A percentile compares a stretch with the other conserved stretches of the same genome.
These are phyloP conservation scores for Microcyclosporella mali DNA, from an alignment of 2,329 filamentous ascomycete genomes.

Conservation along the genomic window DNA sequence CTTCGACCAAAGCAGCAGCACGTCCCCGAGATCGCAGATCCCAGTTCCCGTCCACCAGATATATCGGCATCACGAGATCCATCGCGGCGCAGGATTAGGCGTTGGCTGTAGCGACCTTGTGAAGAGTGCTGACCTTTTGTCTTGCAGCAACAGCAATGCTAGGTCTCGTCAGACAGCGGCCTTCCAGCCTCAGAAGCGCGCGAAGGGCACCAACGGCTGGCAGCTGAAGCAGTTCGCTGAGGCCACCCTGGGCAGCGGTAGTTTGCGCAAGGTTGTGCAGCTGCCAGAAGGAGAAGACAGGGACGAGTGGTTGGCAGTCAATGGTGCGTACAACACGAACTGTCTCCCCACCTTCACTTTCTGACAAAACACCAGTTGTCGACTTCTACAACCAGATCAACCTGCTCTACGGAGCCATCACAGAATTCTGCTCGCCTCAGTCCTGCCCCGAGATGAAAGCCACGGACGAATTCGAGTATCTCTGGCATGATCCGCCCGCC, in stretches of 20 bases:
- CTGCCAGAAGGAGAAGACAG: slow-evolving; percentile 94
- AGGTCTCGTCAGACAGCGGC: slow-evolving; percentile 72
- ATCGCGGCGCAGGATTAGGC: slow-evolving; percentile 15
- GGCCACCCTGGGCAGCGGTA: slow-evolving; percentile 89
- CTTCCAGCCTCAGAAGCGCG: slow-evolving; percentile 79
- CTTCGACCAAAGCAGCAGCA: slow-evolving; percentile 16
- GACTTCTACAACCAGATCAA: slow-evolving; percentile 99
- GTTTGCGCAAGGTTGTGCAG: slow-evolving; percentile 91
- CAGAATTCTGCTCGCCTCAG: slow-evolving; percentile 95
- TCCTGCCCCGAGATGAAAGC: slow-evolving; percentile 99
- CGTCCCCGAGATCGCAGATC: slow-evolving; percentile 10
- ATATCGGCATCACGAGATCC: slow-evolving; percentile 21
- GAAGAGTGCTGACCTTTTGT: slow-evolving; percentile 33
- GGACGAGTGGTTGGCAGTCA: slow-evolving; percentile 97
- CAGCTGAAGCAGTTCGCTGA: slow-evolving; percentile 97
- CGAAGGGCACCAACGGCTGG: slow-evolving; percentile 83
- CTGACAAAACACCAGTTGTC: slow-evolving; percentile 61
- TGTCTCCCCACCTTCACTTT: too few relatives aligned
- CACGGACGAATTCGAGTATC: slow-evolving; percentile 99
- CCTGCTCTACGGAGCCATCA: slow-evolving; percentile 95
- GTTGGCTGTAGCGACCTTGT: slow-evolving; percentile 22
- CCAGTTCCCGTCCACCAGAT: slow-evolving; percentile 16
- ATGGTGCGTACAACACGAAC: slow-evolving; percentile 57
- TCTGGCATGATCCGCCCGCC: slow-evolving; percentile 94
- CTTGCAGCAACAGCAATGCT: slow-evolving; percentile 35